These are phyloP conservation scores for Auxenochlorella pyrenoidosa DNA, from an alignment of 139 green algal species.

Conservation along the genomic window DNA sequence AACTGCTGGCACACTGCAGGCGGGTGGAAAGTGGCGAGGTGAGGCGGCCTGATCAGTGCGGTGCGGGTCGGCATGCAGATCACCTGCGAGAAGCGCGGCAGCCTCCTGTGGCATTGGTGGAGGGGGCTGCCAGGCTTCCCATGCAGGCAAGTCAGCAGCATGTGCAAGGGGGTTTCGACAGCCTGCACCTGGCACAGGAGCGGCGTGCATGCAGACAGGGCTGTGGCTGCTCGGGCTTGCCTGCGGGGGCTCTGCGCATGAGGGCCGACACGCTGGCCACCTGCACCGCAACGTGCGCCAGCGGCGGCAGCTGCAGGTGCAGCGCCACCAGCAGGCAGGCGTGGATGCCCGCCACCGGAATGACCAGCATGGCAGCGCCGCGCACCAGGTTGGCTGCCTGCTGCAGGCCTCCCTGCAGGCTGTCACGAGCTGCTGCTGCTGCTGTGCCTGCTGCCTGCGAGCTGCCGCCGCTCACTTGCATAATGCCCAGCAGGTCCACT, in stretches of 20 bases:
- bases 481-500: background rate
- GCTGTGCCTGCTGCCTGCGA: background rate
- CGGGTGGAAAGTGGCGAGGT: background rate
- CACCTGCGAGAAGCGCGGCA: too few species aligned
- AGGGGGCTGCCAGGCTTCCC: too few species aligned
- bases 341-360: background rate
- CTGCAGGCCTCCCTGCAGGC: background rate
- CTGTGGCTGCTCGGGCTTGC: background rate
- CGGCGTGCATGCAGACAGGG: background rate
- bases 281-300: background rate
- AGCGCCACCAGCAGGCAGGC: constrained; percentile 8
- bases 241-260: background rate
- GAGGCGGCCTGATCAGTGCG: background rate
- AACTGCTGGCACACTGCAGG: constrained; percentile 9
- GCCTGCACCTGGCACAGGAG: background rate
- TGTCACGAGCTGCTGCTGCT: background rate
- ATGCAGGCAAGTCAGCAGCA: too few species aligned
- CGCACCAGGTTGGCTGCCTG: background rate
- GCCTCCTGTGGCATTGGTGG: too few species aligned
- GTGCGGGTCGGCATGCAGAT: too few species aligned
- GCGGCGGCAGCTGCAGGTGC: background rate
- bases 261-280: background rate
- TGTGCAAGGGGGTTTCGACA: background rate
- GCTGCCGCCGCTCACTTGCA: background rate
- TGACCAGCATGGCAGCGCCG: background rate